Percentiles rank a stretch among this genome's conserved stretches.
Conservation (phyloP, 192 early-diverging fungal species). For the Linnemannia elongata region DNA sequence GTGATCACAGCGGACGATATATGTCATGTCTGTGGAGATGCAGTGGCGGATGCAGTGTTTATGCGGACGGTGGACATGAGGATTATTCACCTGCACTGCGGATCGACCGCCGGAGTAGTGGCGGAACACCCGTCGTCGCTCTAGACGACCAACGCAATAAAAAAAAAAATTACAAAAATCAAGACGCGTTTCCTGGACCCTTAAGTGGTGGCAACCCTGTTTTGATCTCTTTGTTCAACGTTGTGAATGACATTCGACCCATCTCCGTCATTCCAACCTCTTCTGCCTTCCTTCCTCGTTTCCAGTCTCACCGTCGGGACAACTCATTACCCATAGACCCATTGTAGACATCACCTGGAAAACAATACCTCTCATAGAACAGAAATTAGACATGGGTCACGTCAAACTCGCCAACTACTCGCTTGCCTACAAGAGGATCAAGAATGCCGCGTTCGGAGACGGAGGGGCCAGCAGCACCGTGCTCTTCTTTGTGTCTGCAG, state of each 20-base stretch:
- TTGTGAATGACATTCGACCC: background rate
- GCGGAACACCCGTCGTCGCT: background rate
- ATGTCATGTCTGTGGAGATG: slow-evolving; percentile 57
- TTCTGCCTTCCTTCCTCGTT: too few species aligned
- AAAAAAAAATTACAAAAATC: background rate
- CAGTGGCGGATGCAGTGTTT: slow-evolving; percentile 57
- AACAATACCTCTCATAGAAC: background rate
- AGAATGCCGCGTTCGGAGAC: slow-evolving; percentile 51
- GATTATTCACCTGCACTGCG: slow-evolving; percentile 61
- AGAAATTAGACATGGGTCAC: slow-evolving; percentile 37
- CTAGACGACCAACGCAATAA: background rate
- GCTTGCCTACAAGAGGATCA: slow-evolving; percentile 51
- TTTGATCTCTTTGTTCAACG: background rate
- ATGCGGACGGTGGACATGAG: slow-evolving; percentile 52
- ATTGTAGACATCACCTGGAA: background rate
- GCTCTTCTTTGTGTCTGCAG: slow-evolving; percentile 74
- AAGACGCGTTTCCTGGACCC: background rate
- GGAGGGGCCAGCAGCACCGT: slow-evolving; percentile 35
- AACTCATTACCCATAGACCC: background rate
- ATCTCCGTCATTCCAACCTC: background rate
- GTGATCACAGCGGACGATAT: slow-evolving; percentile 53
- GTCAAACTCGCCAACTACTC: slow-evolving; percentile 56
- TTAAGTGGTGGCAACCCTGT: slow-evolving; percentile 15
- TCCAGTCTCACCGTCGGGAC: background rate
- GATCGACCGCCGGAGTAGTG: background rate